Conservation (phyloP, 306 rosid genomes). For the Trifolium fragiferum region DNA sequence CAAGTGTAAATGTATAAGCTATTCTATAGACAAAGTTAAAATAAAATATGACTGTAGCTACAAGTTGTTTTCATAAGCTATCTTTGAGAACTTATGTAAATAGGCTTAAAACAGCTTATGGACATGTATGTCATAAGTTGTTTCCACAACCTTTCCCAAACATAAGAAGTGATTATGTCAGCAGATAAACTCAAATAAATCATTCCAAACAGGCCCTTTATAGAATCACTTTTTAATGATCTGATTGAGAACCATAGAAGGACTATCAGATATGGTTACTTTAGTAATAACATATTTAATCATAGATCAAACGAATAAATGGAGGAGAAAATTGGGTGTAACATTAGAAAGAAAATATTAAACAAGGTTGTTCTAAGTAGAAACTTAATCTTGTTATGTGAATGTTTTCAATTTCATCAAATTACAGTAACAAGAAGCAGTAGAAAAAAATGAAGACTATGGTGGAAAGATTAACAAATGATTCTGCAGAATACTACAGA, state of each 20-base stretch:
- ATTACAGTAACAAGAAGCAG: slow-evolving; percentile 9
- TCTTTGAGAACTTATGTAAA: not conserved
- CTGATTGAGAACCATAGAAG: not conserved
- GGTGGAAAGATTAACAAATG: slow-evolving; percentile 21
- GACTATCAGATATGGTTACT: slow-evolving; percentile 14
- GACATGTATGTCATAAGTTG: not conserved
- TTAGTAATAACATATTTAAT: not conserved
- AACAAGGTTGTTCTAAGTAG: slow-evolving; percentile 11
- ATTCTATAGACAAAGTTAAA: not conserved
- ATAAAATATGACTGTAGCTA: not conserved
- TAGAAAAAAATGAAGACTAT: slow-evolving; percentile 1
- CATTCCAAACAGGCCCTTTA: not conserved
- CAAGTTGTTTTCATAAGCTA: not conserved
- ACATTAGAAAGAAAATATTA: slow-evolving; percentile 25
- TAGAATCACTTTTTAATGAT: slow-evolving; percentile 9
- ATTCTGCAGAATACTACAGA: slow-evolving; percentile 20
- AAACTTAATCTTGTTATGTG: too few species aligned
- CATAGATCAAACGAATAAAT: slow-evolving; percentile 12
- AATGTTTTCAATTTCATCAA: too few species aligned
- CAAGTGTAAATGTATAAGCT: not conserved
- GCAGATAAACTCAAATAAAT: not conserved
- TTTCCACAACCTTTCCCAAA: not conserved
- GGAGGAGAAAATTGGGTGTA: not conserved
- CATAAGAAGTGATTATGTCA: not conserved
- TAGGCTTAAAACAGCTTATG: not conserved